Percentiles rank a stretch among this genome's conserved stretches.
These are phyloP conservation scores for Cytospora schulzeri DNA, from an alignment of 2,329 filamentous ascomycete genomes.

Conservation along the genomic window DNA sequence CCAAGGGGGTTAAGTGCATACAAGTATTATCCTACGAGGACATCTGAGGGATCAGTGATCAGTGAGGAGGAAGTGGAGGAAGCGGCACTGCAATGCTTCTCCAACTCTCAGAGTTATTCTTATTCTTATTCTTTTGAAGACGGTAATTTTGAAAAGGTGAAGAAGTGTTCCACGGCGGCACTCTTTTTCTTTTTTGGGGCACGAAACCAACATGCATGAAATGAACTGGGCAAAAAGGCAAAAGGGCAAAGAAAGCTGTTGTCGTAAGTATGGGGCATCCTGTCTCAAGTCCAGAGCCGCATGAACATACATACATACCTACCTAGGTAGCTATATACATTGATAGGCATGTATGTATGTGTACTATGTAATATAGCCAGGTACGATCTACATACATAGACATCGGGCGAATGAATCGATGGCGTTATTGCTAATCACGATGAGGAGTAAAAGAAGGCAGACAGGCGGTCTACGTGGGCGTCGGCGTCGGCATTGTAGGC, in stretches of 20 bases:
- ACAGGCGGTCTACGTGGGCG: neutral
- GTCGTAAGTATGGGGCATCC: too few relatives aligned
- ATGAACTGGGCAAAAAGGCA: neutral
- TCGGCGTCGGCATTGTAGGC: neutral
- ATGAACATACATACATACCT: neutral
- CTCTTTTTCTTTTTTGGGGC: too few relatives aligned
- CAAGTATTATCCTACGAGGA: neutral
- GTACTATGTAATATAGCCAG: neutral
- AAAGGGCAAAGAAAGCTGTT: too few relatives aligned
- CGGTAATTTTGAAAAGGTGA: neutral
- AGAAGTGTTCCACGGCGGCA: neutral
- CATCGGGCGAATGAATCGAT: neutral
- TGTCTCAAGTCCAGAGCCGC: too few relatives aligned
- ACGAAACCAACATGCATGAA: neutral
- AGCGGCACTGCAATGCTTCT: neutral
- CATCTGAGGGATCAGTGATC: neutral
- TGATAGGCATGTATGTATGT: neutral
- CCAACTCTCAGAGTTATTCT: too few relatives aligned
- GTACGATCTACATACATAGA: neutral
- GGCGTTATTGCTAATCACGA: neutral
- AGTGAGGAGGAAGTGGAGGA: neutral
- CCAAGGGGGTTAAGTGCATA: too few relatives aligned
- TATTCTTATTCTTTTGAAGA: too few relatives aligned
- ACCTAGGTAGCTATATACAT: too few relatives aligned
- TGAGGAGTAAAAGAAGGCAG: neutral